A percentile compares a stretch with the other conserved stretches of the same genome.
These are phyloP conservation scores for Naganishia vishniacii DNA, from an alignment of 768 basidiomycete species.

Conservation along the genomic window DNA sequence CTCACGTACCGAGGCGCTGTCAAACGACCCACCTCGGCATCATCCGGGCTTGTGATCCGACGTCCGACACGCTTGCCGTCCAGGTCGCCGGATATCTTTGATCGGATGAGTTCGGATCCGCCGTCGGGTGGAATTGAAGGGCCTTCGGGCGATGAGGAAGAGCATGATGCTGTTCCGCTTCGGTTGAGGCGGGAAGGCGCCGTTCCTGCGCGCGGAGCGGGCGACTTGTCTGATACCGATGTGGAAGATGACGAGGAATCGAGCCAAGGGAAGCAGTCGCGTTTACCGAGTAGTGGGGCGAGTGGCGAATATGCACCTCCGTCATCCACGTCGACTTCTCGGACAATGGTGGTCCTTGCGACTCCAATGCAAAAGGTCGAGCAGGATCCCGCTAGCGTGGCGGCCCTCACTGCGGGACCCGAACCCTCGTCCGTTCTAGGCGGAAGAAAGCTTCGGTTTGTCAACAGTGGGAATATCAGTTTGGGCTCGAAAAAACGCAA, in stretches of 20 bases:
- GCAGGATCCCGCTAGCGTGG: not conserved
- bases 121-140: constrained; percentile 15
- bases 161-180: not conserved
- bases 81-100: constrained; percentile 17
- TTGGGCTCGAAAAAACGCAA: constrained; percentile 5
- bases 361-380: constrained; percentile 12
- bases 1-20: not conserved
- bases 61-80: not conserved
- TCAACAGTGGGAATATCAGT: not conserved
- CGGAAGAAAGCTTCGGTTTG: constrained; percentile 6
- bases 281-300: not conserved
- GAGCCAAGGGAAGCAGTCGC: not conserved
- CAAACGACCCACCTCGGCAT: not conserved
- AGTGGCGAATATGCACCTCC: constrained; percentile 13
- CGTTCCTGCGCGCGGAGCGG: not conserved
- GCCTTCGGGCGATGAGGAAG: constrained; percentile 3
- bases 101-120: constrained; percentile 23
- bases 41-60: not conserved
- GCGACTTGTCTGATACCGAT: constrained; percentile 20
- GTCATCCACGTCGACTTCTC: not conserved
- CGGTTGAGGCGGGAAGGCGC: not conserved
- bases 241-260: constrained; percentile 20
- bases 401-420: not conserved
- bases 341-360: constrained; percentile 5
- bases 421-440: not conserved